phyloP scores from a whole-genome alignment of 2,329 filamentous ascomycete genomes.

The Colletotrichum sp. region DNA sequence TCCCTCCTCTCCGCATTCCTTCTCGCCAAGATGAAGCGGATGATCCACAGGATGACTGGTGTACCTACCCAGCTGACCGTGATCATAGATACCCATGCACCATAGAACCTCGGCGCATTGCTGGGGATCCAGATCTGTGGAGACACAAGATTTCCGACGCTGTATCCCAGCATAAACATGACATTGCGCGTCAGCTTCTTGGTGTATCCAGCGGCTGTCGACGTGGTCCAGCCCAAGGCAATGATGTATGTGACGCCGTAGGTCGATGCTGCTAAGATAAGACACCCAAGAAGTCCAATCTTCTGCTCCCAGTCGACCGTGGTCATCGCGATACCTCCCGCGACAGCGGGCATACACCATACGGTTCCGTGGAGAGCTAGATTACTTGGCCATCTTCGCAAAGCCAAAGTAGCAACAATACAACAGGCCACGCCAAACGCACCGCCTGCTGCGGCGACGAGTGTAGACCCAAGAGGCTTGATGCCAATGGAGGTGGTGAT shows the following conservation, averaged over 20 bases:
- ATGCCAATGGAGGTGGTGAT: constrained; percentile 39
- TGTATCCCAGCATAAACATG: constrained; percentile 42
- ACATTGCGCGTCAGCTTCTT: constrained; percentile 48
- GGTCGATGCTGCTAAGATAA: constrained; percentile 33
- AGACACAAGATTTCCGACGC: constrained; percentile 38
- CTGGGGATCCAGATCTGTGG: constrained; percentile 38
- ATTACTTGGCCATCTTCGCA: constrained; percentile 34
- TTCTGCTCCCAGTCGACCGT: constrained; percentile 32
- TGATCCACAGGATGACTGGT: constrained; percentile 36
- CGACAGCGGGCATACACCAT: constrained; percentile 35
- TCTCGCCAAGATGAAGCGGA: constrained; percentile 34
- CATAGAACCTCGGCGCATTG: constrained; percentile 34
- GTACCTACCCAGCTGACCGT: constrained; percentile 39
- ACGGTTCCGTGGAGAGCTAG: constrained; percentile 33
- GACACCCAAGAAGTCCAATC: constrained; percentile 32
- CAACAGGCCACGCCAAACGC: constrained; percentile 37
- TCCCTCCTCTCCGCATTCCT: constrained; percentile 33
- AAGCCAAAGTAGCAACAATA: constrained; percentile 33
- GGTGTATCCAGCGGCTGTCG: constrained; percentile 41
- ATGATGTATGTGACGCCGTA: constrained; percentile 41
- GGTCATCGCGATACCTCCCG: constrained; percentile 35
- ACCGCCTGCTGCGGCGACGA: constrained; percentile 41
- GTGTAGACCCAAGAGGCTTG: constrained; percentile 39
- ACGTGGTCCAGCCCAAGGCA: constrained; percentile 41
- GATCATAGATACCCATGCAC: constrained; percentile 35